Evolutionary conservation across 257 asterid species (phyloP), one percentile per base, ranked within the genome.

Genomic region (Solanum pinnatisectum): DNA sequence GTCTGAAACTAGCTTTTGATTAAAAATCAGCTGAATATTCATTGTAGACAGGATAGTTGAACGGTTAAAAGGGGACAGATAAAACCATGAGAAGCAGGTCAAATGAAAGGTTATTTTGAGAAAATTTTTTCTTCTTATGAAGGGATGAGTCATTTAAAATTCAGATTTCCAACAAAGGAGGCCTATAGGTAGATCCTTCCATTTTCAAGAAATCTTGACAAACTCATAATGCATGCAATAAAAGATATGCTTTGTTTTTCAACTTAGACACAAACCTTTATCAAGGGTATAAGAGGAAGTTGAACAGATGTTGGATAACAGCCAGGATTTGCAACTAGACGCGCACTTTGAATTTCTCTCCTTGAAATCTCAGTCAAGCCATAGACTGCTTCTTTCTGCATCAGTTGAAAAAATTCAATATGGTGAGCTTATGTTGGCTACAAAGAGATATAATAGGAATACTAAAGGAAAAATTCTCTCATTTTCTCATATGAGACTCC

Each of bases 251-350:
- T 46, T 30, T 30, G 67, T 5, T 71, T 35, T 86, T 73, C 46
- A 84, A 42, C 52, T 87, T 44, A 87, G 33, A 40, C 87, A 33
- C 91, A 23, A 89, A 95, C 99, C 98, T 95, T 94, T 73, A 96
- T 89, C 94, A 95, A 93, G 32, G 99, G 99, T 70, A 95, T 73
- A 89, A 95, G 98, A 56, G 99, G 99, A 90, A 95, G 94, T 91
- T 96, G 99, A 90, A 95, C 79, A 87, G 99, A 92, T 56, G 99
- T 95, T 16, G 99, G 99, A 88, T 96, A 96, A 84, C 99, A 96
- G 83, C 99, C 99, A 87, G 99, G 99, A 92, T 96, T 96, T 59
- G 99, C 99, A 87, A 96, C 94, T 83, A 96, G 89, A 73, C 96
- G 98, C 13, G 98, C 98, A 90, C 83, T 91, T 90, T 91, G 92